Evolutionary conservation across 2,329 filamentous ascomycete genomes (phyloP).

Genomic region (Ophiosphaerella herpotricha): DNA sequence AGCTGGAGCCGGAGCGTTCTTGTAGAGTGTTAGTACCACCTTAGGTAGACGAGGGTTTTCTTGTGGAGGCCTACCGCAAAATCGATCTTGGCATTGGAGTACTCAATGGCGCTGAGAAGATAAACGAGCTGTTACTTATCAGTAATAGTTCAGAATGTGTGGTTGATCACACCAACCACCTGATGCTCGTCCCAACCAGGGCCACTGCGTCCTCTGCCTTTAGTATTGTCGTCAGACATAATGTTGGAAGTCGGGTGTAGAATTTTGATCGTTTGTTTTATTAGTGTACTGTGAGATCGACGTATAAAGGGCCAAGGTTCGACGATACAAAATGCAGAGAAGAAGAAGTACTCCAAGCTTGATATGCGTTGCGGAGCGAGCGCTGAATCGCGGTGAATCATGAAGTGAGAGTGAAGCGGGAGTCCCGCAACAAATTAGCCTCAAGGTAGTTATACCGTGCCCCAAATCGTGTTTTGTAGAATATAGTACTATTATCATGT

Average conservation of each 20-base stretch:
- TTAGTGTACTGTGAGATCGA: not conserved
- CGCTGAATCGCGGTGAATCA: too few species aligned
- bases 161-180: constrained; percentile 8
- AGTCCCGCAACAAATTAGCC: too few species aligned
- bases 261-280: not conserved
- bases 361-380: too few species aligned
- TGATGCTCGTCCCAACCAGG: constrained; percentile 20
- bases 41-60: not conserved
- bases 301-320: too few species aligned
- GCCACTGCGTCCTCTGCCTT: not conserved
- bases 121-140: constrained; percentile 15
- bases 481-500: too few species aligned
- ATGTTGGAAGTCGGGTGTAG: not conserved
- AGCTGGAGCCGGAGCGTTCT: constrained; percentile 25
- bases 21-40: not conserved
- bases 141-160: not conserved
- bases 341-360: too few species aligned
- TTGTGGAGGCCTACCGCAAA: constrained; percentile 10
- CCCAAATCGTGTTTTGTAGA: too few species aligned
- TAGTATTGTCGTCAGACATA: constrained; percentile 7
- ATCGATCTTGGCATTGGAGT: constrained; percentile 15
- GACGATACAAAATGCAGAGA: too few species aligned
- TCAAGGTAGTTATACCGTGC: too few species aligned
- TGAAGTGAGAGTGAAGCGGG: too few species aligned
- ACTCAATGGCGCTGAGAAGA: constrained; percentile 10